Evolutionary conservation across 208 protist genomes (phyloP), one percentile per base, ranked within the genome.

Genomic region (Crithidia mellificae): DNA sequence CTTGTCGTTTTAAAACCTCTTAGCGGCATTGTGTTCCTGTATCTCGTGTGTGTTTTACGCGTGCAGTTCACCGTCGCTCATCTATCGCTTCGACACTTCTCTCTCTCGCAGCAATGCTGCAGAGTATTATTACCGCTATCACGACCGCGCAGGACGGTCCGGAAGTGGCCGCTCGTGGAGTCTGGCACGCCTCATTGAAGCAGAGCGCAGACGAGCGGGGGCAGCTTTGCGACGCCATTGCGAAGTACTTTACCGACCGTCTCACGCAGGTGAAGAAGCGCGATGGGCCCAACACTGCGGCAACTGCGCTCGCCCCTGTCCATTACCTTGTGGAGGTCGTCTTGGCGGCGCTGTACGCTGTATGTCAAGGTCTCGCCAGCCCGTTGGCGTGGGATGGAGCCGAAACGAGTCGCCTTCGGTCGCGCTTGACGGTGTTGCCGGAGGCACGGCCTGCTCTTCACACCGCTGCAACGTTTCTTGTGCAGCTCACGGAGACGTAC

Each of bases 341-440:
- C 36, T 19, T 74, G 25, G 52, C 70, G 0, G 54, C 46, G 0
- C 25, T 70, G 17, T 67, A 62, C 47, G 63, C 70, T 22, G 70
- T 76, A 24, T 63, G 63, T 56, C 34, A n/a, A 7, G 39, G 46
- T n/a, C 29, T 76, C 32, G 70, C 56, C 4, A 52, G 53, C 0
- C 63, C 70, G 20, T 15, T 76, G n/a, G 53, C 12, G 14, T 76
- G 70, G 70, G 22, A 36, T 1, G 36, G 34, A 0, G 70, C 70
- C 17, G 19, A 44, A 5, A 22, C 44, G 19, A 70, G 70, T 51
- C 63, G 46, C 49, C 54, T 76, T 22, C 47, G 63, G 14, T 30
- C 36, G 17, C 29, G 34, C 15, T 47, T 25, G n/a, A 3, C 30
- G 9, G 34, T 36, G 30, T 19, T 20, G 2, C 17, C 56, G 19